Percentiles rank a stretch among this genome's conserved stretches.
Conservation (phyloP, 2,329 filamentous ascomycete genomes). For the Ceratocystis huliohia region DNA sequence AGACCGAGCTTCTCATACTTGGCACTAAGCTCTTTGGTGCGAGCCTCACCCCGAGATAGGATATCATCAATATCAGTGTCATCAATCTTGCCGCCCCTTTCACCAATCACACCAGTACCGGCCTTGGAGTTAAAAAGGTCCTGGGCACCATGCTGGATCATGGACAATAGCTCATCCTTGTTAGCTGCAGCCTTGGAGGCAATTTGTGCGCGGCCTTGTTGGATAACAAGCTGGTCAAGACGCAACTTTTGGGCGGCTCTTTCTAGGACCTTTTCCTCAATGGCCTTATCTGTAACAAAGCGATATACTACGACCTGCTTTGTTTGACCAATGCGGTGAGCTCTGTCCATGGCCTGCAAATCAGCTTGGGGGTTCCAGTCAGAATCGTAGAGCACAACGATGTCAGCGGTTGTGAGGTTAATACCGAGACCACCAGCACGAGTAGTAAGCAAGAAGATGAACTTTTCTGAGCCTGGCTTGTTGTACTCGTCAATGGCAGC, state of each 20-base stretch:
- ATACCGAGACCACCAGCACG: constrained; percentile 92
- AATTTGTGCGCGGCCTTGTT: constrained; percentile 86
- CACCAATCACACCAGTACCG: constrained; percentile 45
- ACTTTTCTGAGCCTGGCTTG: constrained; percentile 87
- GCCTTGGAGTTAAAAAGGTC: constrained; percentile 74
- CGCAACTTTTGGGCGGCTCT: constrained; percentile 92
- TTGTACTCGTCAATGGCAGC: constrained; percentile 98
- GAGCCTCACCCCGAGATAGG: constrained; percentile 70
- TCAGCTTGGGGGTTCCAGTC: constrained; percentile 99
- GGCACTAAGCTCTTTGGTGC: constrained; percentile 79
- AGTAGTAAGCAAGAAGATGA: constrained; percentile 89
- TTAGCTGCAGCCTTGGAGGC: constrained; percentile 83
- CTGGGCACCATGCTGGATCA: constrained; percentile 99
- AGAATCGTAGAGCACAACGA: constrained; percentile 91
- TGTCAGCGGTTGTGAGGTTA: constrained; percentile 88
- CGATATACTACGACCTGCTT: constrained; percentile 96
- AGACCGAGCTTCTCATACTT: constrained; percentile 96
- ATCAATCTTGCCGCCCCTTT: constrained; percentile 50
- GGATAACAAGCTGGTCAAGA: constrained; percentile 92
- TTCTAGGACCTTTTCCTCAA: constrained; percentile 96
- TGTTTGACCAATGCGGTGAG: constrained; percentile 94
- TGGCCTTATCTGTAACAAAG: constrained; percentile 94
- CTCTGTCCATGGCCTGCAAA: constrained; percentile 96
- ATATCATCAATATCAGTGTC: constrained; percentile 89
- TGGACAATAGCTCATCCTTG: constrained; percentile 89